These are phyloP conservation scores for Mycena polygramma DNA, from an alignment of 768 basidiomycete genomes.

Conservation along the genomic window DNA sequence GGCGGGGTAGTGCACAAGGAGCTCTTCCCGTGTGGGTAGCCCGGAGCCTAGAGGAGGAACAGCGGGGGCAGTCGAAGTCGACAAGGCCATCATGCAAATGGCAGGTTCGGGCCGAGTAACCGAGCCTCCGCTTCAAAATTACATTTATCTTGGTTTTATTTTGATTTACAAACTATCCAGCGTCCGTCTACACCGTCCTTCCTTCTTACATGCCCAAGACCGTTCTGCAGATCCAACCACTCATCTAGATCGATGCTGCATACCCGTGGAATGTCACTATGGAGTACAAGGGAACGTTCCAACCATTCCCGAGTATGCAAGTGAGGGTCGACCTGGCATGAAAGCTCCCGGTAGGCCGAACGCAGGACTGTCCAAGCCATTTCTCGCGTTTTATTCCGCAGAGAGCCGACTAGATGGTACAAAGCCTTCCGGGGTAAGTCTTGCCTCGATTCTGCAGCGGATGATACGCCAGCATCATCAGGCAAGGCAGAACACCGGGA, in stretches of 20 bases:
- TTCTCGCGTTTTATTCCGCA: conserved; percentile 65
- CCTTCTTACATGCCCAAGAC: conserved; percentile 61
- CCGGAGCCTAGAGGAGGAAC: conserved; percentile 64
- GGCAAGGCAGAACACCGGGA: conserved; percentile 43
- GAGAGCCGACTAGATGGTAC: conserved; percentile 55
- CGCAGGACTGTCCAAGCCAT: conserved; percentile 73
- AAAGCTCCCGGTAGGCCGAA: conserved; percentile 73
- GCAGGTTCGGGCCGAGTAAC: not conserved
- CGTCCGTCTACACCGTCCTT: conserved; percentile 70
- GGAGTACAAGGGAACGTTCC: conserved; percentile 60
- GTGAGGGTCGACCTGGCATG: conserved; percentile 52
- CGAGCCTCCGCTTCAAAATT: too few relatives aligned
- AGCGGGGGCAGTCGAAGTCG: conserved; percentile 28
- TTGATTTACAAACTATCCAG: conserved; percentile 73
- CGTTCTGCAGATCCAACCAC: conserved; percentile 65
- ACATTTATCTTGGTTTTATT: conserved; percentile 38
- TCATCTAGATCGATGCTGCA: conserved; percentile 52
- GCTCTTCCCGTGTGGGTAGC: conserved; percentile 76
- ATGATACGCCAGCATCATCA: conserved; percentile 26
- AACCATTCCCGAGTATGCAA: conserved; percentile 63
- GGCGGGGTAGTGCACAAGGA: conserved; percentile 76
- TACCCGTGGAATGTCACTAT: conserved; percentile 47
- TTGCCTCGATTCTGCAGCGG: conserved; percentile 27
- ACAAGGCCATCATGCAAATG: not conserved
- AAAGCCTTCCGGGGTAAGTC: conserved; percentile 58